Base-by-base conservation (phyloP, 306 rosid genomes). In the Glycine latifolia region DNA sequence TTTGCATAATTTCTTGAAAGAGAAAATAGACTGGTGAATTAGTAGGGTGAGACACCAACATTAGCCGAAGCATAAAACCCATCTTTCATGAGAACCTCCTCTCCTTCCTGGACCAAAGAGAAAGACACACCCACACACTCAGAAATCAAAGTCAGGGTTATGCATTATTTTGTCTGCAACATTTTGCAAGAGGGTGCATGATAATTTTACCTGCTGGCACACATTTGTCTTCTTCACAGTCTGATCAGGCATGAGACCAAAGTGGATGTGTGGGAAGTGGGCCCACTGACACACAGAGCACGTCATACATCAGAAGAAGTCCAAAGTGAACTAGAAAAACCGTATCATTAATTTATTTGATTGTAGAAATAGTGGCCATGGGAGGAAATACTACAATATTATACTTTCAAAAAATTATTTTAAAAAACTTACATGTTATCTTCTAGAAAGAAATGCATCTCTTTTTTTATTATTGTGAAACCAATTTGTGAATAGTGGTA, bases 221-320 rank as follows among this genome's bases (percentile, higher is more conserved):
- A 87, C 87, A 79, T 78, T 89, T 68, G 94, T 81, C 87, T 91
- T 91, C 88, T 93, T 93, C 89, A 76, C 82, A 61, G 89, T 85
- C 69, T 91, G 96, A 53, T 91, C 97, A 84, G 99, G 97, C 97
- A 87, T 90, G 79, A 95, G 92, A 73, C 99, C 99, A 82, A 91
- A 94, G 85, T 92, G 98, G 80, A 95, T 95, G 92, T 95, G 98
- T 46, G 99, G 99, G 79, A 91, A 95, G 84, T 95, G 98, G 85
- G 99, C 99, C 99, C 99, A 95, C 99, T 95, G 87, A 76, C 79
- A 90, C 35, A 82, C 85, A 85, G 77, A 74, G 44, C 55, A 75
- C 80, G 56, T 73, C 77, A 78, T 65, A 59, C 66, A 48, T 77
- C 53, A 77, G 52, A 67, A 81, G 2, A 58, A 80, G n/a, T 77